These are phyloP conservation scores for Colletotrichum sidae DNA, from an alignment of 2,329 filamentous ascomycete genomes.

Conservation along the genomic window DNA sequence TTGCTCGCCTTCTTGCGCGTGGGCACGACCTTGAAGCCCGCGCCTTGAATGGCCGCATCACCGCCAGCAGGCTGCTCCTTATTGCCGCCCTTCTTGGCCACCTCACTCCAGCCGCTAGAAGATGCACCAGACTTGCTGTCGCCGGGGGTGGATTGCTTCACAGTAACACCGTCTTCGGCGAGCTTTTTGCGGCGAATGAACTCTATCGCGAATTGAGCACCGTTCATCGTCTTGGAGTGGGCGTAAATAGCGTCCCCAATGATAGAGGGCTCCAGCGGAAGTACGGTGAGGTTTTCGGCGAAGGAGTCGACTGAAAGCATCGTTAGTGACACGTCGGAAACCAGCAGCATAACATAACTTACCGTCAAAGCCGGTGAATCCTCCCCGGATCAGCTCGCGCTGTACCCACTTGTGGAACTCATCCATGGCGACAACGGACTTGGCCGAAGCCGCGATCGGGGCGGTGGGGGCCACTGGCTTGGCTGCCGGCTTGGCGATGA, in stretches of 20 bases:
- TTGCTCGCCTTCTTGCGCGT: slow-evolving; percentile 90
- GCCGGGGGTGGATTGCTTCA: slow-evolving; percentile 73
- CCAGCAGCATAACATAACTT: slow-evolving; percentile 46
- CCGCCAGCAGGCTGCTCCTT: slow-evolving; percentile 58
- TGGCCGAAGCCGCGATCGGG: slow-evolving; percentile 59
- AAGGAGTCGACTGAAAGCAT: slow-evolving; percentile 77
- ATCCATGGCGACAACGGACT: slow-evolving; percentile 74
- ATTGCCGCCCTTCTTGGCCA: slow-evolving; percentile 92
- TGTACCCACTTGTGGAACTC: slow-evolving; percentile 96
- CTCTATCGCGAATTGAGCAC: slow-evolving; percentile 92
- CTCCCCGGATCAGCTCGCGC: slow-evolving; percentile 76
- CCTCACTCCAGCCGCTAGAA: slow-evolving; percentile 85
- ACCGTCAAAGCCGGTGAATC: slow-evolving; percentile 69
- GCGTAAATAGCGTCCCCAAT: slow-evolving; percentile 92
- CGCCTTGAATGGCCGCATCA: slow-evolving; percentile 56
- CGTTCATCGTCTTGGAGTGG: slow-evolving; percentile 89
- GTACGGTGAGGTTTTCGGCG: slow-evolving; percentile 77
- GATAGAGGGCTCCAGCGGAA: slow-evolving; percentile 82
- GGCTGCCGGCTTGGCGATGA: slow-evolving; percentile 61
- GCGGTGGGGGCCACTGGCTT: slow-evolving; percentile 56
- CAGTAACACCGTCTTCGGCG: slow-evolving; percentile 90
- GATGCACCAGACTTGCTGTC: slow-evolving; percentile 60
- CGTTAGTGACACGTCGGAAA: slow-evolving; percentile 46
- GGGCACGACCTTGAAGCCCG: slow-evolving; percentile 89
- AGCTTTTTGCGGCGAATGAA: slow-evolving; percentile 93